Conservation (phyloP, 441 rosid genomes). For the Pelargonium australe region DNA sequence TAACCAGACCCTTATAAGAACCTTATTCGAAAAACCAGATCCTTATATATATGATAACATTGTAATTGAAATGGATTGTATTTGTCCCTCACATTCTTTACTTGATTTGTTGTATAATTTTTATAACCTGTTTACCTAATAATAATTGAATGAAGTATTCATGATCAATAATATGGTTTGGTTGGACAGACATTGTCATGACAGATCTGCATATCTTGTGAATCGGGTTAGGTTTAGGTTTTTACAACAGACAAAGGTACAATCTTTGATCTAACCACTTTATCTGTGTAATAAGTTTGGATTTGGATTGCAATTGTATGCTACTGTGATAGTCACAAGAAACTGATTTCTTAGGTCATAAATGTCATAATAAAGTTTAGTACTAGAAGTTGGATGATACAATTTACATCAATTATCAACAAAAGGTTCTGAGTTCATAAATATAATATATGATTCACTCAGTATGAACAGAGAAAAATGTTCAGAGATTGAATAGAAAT, state of each 20-base stretch:
- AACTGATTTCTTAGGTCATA: too few relatives aligned
- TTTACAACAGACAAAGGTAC: too few relatives aligned
- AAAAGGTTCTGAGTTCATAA: not conserved
- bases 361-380: too few relatives aligned
- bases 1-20: conserved; percentile 4
- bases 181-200: too few relatives aligned
- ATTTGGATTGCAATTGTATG: too few relatives aligned
- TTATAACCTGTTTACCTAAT: not conserved
- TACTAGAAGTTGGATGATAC: not conserved
- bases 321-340: too few relatives aligned
- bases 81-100: conserved; percentile 2
- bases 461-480: not conserved
- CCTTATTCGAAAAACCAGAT: not conserved
- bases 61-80: not conserved
- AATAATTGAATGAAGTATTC: not conserved
- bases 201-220: too few relatives aligned
- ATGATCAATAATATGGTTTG: too few relatives aligned
- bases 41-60: not conserved
- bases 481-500: not conserved
- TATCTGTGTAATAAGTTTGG: too few relatives aligned
- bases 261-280: too few relatives aligned
- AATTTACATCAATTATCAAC: not conserved
- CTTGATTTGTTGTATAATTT: not conserved
- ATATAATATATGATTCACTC: not conserved
- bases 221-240: too few relatives aligned